These are phyloP conservation scores for Fagopyrum tataricum DNA, from an alignment of 148 eudicot species.

Conservation along the genomic window DNA sequence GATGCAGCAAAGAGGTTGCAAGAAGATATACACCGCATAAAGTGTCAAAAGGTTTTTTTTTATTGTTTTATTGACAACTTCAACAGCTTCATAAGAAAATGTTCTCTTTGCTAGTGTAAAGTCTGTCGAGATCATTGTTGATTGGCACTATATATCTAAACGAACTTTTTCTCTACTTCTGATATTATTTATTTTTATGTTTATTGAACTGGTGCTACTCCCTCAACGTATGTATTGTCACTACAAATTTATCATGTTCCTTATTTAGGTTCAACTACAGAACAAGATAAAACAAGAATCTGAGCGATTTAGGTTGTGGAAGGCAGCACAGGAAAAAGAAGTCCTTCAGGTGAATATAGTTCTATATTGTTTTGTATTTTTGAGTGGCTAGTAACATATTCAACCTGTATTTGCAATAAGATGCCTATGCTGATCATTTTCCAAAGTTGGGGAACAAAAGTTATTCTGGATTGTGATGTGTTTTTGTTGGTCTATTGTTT, in stretches of 20 bases:
- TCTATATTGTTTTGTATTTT: neutral
- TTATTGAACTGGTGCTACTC: neutral
- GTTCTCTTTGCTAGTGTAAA: neutral
- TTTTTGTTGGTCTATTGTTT: neutral
- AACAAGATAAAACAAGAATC: slow-evolving; percentile 97
- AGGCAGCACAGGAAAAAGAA: slow-evolving; percentile 90
- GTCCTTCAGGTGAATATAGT: slow-evolving; percentile 73
- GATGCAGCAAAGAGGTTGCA: slow-evolving; percentile 91
- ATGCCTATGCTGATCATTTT: neutral
- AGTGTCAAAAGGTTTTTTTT: slow-evolving; percentile 71
- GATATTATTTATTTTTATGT: neutral
- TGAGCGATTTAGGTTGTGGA: slow-evolving; percentile 92
- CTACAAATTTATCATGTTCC: neutral
- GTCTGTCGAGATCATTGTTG: neutral
- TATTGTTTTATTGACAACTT: neutral
- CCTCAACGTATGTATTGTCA: neutral
- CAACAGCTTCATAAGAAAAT: too few species aligned
- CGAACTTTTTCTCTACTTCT: neutral
- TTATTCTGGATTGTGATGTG: neutral
- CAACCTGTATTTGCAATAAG: neutral
- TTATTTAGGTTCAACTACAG: slow-evolving; percentile 77
- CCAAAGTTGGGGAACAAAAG: neutral
- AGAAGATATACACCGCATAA: slow-evolving; percentile 94
- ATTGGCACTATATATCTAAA: too few species aligned
- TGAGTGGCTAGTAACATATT: neutral